Evolutionary conservation across 345 rosid species (phyloP).

Genomic region (Eucalyptus pauciflora): DNA sequence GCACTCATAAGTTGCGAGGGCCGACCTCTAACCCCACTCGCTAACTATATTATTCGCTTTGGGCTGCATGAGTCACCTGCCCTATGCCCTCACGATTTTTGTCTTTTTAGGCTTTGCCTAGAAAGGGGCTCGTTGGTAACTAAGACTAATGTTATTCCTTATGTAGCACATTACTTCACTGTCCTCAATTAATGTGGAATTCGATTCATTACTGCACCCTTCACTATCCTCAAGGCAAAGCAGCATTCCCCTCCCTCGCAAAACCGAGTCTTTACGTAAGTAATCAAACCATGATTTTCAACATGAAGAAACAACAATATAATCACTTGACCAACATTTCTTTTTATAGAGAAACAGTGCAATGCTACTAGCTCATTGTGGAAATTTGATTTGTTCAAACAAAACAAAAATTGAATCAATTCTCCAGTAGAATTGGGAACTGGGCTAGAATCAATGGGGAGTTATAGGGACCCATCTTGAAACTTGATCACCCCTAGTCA

Average conservation of each 20-base stretch:
- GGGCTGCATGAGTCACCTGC: no score
- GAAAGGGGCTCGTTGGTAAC: no score
- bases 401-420: background rate
- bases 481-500: background rate
- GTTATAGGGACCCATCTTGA: background rate
- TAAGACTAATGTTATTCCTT: no score
- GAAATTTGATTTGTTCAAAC: background rate
- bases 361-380: background rate
- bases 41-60: no score
- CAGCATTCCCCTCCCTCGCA: no score
- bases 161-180: no score
- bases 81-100: no score
- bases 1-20: background rate
- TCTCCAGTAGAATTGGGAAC: background rate
- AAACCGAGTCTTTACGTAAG: background rate
- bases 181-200: no score
- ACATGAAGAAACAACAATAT: background rate
- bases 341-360: background rate
- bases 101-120: no score
- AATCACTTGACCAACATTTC: background rate
- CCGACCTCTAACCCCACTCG: no score
- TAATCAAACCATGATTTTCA: background rate
- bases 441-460: fast-evolving
- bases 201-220: no score
- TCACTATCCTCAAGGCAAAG: no score